Conservation (phyloP, 2,329 filamentous ascomycete species). For the Diaporthe vexans region DNA sequence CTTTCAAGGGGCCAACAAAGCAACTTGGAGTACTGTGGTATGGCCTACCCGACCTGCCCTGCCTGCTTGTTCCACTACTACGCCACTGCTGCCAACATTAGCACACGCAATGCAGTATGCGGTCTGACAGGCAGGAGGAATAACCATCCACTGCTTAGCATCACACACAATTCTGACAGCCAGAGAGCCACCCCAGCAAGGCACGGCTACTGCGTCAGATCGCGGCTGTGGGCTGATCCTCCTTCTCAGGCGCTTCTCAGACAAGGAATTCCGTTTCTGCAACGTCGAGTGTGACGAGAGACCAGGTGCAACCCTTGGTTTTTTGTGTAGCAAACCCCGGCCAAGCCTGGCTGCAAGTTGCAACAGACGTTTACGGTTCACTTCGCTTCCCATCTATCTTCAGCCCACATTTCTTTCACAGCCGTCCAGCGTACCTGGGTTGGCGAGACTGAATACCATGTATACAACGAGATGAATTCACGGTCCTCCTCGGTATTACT, state of each 20-base stretch:
- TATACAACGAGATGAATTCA: background rate
- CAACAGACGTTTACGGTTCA: background rate
- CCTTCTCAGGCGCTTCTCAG: constrained; percentile 30
- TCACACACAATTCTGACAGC: background rate
- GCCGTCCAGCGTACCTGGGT: background rate
- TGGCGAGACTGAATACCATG: background rate
- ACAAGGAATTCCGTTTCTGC: constrained; percentile 35
- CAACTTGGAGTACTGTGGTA: background rate
- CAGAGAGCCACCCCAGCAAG: constrained; percentile 1
- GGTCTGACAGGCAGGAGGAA: constrained; percentile 15
- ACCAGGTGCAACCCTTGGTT: constrained; percentile 33
- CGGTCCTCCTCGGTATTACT: background rate
- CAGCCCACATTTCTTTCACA: background rate
- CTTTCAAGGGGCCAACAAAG: constrained; percentile 12
- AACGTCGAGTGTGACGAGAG: constrained; percentile 40
- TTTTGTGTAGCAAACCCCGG: background rate
- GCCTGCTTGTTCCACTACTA: background rate
- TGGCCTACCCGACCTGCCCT: background rate
- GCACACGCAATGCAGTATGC: background rate
- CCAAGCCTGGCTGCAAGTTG: background rate
- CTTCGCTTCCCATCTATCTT: background rate
- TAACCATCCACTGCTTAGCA: background rate
- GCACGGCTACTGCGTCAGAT: background rate
- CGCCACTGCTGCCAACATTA: constrained; percentile 9
- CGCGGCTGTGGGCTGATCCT: constrained; percentile 28